phyloP scores from a whole-genome alignment of 768 basidiomycete species.

The Erythrobasidium yunnanense region DNA sequence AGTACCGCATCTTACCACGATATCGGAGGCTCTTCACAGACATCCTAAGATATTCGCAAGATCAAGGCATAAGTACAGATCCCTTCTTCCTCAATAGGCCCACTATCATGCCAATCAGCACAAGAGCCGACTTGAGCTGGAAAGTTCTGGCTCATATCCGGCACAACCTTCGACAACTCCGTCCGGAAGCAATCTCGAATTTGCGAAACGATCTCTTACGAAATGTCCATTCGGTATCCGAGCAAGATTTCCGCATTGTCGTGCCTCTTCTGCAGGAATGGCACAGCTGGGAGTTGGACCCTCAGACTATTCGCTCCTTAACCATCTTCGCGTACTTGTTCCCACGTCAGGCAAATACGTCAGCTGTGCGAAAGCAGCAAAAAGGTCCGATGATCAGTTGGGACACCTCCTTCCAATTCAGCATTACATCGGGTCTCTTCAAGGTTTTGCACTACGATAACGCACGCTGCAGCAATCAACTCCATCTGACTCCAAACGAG shows the following conservation, averaged over 20 bases:
- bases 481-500: neutral
- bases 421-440: neutral
- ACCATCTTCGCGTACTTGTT: slow-evolving; percentile 13
- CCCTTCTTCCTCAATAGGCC: slow-evolving; percentile 73
- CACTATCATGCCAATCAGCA: slow-evolving; percentile 54
- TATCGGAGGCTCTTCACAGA: slow-evolving; percentile 17
- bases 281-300: slow-evolving; percentile 29
- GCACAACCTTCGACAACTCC: slow-evolving; percentile 50
- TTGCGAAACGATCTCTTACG: neutral
- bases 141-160: slow-evolving; percentile 70
- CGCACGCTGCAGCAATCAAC: neutral
- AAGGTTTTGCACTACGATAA: neutral
- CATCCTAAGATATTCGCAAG: slow-evolving; percentile 22
- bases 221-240: neutral
- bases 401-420: neutral
- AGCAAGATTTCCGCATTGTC: neutral
- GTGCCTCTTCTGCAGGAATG: slow-evolving; percentile 3
- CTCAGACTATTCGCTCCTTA: neutral
- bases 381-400: no score
- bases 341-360: neutral
- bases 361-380: no score
- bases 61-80: slow-evolving; percentile 43
- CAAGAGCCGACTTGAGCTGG: slow-evolving; percentile 62
- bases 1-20: neutral
- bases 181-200: slow-evolving; percentile 33